These are phyloP conservation scores for Echinochloa phyllopogon DNA, from an alignment of 176 grass and related monocot species.

Conservation along the genomic window DNA sequence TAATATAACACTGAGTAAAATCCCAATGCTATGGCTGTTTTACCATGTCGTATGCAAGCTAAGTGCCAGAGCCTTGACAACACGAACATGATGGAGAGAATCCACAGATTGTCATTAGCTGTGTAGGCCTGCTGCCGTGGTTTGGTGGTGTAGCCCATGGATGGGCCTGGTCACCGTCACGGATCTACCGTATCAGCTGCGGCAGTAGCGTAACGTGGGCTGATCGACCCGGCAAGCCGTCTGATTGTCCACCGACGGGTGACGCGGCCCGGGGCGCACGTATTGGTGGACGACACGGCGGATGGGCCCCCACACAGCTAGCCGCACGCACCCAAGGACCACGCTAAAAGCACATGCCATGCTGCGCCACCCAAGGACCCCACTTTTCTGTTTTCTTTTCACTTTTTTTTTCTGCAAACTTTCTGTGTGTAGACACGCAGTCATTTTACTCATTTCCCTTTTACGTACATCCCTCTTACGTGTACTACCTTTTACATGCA, in stretches of 20 bases:
- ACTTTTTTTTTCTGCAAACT: background rate
- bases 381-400: background rate
- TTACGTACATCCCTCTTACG: no score
- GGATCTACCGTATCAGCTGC: conserved; percentile 2
- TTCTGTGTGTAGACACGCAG: background rate
- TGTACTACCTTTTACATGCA: no score
- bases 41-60: no score
- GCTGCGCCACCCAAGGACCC: background rate
- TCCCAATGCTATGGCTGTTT: no score
- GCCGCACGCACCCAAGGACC: conserved; percentile 8
- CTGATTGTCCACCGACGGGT: conserved; percentile 38
- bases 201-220: conserved; percentile 2
- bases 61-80: no score
- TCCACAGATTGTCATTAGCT: background rate
- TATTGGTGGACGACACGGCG: conserved; percentile 46
- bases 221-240: background rate
- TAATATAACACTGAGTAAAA: no score
- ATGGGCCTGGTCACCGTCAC: background rate
- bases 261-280: conserved; percentile 37
- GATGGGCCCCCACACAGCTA: conserved; percentile 25
- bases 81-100: background rate
- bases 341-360: conserved; percentile 1
- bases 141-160: background rate
- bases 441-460: background rate
- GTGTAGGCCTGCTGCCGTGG: background rate